Evolutionary conservation across 305 asterid species (phyloP), one percentile per base, ranked within the genome.

Genomic region (Ilex paraguariensis): DNA sequence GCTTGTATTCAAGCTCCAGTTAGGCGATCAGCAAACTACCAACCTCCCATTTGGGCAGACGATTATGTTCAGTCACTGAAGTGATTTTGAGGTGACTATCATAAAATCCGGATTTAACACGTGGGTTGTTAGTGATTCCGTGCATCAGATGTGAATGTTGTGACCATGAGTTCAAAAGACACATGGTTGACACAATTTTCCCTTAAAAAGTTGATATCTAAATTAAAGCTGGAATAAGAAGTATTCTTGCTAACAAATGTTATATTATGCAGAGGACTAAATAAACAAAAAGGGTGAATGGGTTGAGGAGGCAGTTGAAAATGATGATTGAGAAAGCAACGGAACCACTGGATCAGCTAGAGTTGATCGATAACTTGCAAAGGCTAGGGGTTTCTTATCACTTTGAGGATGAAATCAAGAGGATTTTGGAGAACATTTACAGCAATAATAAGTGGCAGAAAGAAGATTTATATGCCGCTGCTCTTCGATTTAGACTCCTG

Each of bases 401-500:
- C 62, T 83, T 83, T 60, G 45, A 68, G 16, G 74, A 70, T 45
- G 61, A 56, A 48, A 63, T 79, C 7, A 52, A 59, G 13, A 57
- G n/a, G 14, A 52, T 73, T 12, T 12, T 86, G 62, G 56, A 62
- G n/a, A 54, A 12, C 31, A 69, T 72, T 31, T 61, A 65, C 31
- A 3, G 58, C 17, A 50, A 21, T 13, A 16, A 4, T 56, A 54
- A 63, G 32, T 33, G 17, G 33, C 51, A 36, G 9, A 58, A 56
- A 39, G 55, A 57, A 0, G 70, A 73, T 44, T 51, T 81, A 71
- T 69, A 75, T 13, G 5, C 64, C 21, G 59, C 77, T 7, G 66
- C 95, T 42, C 80, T 87, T 49, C 65, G 44, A 65, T 82, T 87
- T 67, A 77, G 95, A 66, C 70, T 84, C 57, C 82, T 81, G 61